Base-by-base conservation (phyloP, 805 yeast genomes). In the Hanseniaspora hatyaiensis region DNA sequence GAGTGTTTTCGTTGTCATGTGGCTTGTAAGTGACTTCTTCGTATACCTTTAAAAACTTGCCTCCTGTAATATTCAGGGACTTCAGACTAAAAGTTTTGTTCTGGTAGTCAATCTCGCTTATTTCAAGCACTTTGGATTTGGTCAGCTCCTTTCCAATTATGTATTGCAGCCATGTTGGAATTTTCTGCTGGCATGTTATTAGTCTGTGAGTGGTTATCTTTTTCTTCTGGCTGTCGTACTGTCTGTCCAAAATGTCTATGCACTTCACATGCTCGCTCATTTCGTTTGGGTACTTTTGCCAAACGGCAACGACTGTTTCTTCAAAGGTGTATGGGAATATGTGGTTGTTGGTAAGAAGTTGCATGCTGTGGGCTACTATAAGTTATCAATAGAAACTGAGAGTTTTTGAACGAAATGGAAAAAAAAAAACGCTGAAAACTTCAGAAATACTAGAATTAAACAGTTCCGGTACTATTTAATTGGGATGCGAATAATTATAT, bases 281-380 rank as follows among this genome's bases (percentile, higher is more conserved):
- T 56, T 87, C 94, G 61, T 92, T 89, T n/a, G 98, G 98, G 65
- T 89, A 89, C 56, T 89, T 89, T 54, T 75, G 78, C 98, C 98
- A 89, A 64, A 88, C 87, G 44, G 97, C 96, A 1, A 94, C 87
- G 0, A 95, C 82, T 22, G 89, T 95, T 56, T 82, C 86, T 22
- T 82, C 94, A 96, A 97, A 89, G 0, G 94, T 76, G 59, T 92
- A 88, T 48, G 77, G 68, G 62, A 86, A 89, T 34, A 65, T 68
- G 61, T 82, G 89, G 16, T 70, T 64, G 33, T 82, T 73, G 34
- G 75, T 76, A 60, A 86, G 88, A 40, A 89, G 69, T 63, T 81
- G 85, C 98, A 89, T 89, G 40, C 23, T 57, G 18, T 20, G 13
- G n/a, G n/a, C n/a, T n/a, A n/a, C n/a, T 32, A 5, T 32, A 11